phyloP scores from a whole-genome alignment of 805 yeast genomes.

The Candida germanica region DNA sequence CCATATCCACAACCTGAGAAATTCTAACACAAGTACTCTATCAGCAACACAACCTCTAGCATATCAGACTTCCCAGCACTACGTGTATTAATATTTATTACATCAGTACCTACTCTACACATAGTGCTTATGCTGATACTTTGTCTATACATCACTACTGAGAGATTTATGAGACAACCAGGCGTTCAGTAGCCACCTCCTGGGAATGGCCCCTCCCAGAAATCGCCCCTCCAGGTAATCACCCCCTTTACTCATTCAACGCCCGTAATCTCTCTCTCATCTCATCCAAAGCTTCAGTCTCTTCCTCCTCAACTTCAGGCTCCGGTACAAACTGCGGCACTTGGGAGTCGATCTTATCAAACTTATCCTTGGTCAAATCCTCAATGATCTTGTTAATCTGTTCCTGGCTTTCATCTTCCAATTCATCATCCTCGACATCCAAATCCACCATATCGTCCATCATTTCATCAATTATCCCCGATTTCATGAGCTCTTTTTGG shows the following conservation, averaged over 20 bases:
- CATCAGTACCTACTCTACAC: too few relatives aligned
- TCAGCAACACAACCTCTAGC: too few relatives aligned
- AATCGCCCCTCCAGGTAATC: too few relatives aligned
- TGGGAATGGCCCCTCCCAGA: too few relatives aligned
- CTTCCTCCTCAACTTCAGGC: slow-evolving; percentile 36
- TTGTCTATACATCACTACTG: too few relatives aligned
- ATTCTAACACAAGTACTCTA: too few relatives aligned
- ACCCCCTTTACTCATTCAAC: slow-evolving; percentile 56
- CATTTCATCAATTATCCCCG: slow-evolving; percentile 92
- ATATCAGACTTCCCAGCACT: too few relatives aligned
- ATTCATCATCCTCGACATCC: slow-evolving; percentile 55
- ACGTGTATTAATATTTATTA: too few relatives aligned
- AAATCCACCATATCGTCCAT: slow-evolving; percentile 83
- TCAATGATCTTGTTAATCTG: slow-evolving; percentile 59
- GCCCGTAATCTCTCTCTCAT: slow-evolving; percentile 91
- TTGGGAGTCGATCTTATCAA: slow-evolving; percentile 31
- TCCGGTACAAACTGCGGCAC: slow-evolving; percentile 25
- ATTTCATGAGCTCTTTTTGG: slow-evolving; percentile 80
- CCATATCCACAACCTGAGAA: too few relatives aligned
- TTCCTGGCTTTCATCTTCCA: slow-evolving; percentile 63
- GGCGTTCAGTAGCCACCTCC: too few relatives aligned
- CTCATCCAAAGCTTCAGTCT: slow-evolving; percentile 69
- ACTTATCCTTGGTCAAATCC: slow-evolving; percentile 38
- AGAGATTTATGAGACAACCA: too few relatives aligned
- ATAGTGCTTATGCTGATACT: too few relatives aligned